Conservation (phyloP, 1,139 yeast genomes). For the Pichia sp. region DNA sequence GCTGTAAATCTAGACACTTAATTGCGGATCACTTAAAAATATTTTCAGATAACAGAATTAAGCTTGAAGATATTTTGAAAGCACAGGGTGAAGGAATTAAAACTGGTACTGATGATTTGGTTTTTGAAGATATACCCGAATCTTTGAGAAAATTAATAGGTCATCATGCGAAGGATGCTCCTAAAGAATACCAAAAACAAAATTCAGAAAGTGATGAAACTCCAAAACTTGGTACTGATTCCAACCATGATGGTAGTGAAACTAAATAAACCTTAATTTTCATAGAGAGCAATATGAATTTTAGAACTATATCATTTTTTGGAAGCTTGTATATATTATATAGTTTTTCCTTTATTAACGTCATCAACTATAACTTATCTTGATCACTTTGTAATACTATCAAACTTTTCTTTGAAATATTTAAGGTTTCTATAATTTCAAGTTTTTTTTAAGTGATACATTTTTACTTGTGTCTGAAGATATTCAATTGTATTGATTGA, state of each 20-base stretch:
- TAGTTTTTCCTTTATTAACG: too few species aligned
- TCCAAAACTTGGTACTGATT: constrained; percentile 14
- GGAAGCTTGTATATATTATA: too few species aligned
- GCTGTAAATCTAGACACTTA: constrained; percentile 80
- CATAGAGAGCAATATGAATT: background rate
- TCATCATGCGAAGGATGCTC: constrained; percentile 62
- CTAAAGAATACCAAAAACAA: constrained; percentile 32
- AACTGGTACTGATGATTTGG: constrained; percentile 54
- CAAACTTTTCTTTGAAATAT: too few species aligned
- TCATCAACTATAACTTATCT: too few species aligned
- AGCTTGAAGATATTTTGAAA: constrained; percentile 71
- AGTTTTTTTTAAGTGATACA: too few species aligned
- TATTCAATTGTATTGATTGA: too few species aligned
- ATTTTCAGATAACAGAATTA: constrained; percentile 67
- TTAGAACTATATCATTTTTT: background rate
- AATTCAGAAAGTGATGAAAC: constrained; percentile 9
- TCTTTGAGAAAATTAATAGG: constrained; percentile 49
- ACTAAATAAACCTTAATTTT: background rate
- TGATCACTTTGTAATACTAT: too few species aligned
- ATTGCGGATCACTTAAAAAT: constrained; percentile 85
- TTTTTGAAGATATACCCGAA: constrained; percentile 69
- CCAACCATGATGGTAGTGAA: background rate
- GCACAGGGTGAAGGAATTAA: constrained; percentile 73
- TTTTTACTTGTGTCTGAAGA: too few species aligned
- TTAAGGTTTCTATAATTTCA: too few species aligned